These are phyloP conservation scores for sweet orange (Citrus sinensis) DNA, from an alignment of 345 rosid genomes.

Conservation along the genomic window DNA sequence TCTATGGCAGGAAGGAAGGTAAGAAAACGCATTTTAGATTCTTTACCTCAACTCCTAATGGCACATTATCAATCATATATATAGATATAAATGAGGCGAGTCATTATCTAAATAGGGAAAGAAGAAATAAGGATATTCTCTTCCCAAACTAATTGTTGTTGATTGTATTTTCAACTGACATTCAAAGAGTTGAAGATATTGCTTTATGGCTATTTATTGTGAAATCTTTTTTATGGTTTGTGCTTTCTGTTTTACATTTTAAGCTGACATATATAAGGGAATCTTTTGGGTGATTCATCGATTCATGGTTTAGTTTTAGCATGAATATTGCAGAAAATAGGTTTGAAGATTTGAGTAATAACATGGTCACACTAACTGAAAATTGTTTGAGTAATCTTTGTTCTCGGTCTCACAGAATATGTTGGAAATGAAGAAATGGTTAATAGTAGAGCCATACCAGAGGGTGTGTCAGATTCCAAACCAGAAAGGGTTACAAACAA, in stretches of 20 bases:
- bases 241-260: background rate
- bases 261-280: background rate
- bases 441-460: slow-evolving; percentile 21
- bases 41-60: background rate
- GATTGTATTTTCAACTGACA: slow-evolving; percentile 8
- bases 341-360: background rate
- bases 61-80: background rate
- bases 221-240: background rate
- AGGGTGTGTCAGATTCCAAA: slow-evolving; percentile 20
- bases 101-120: background rate
- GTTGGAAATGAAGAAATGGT: slow-evolving; percentile 26
- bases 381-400: slow-evolving; percentile 4
- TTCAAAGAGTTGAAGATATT: background rate
- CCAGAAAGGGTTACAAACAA: slow-evolving; percentile 20
- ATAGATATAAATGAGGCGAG: background rate
- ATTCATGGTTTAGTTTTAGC: background rate
- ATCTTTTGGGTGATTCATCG: background rate
- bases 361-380: background rate
- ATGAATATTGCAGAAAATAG: background rate
- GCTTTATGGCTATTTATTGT: background rate
- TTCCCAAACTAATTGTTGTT: background rate
- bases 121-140: background rate
- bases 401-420: slow-evolving; percentile 31
- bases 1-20: slow-evolving; percentile 56
- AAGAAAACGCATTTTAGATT: slow-evolving; percentile 4